Base-by-base conservation (phyloP, 208 protist species). In the Acanthamoeba lenticulata region DNA sequence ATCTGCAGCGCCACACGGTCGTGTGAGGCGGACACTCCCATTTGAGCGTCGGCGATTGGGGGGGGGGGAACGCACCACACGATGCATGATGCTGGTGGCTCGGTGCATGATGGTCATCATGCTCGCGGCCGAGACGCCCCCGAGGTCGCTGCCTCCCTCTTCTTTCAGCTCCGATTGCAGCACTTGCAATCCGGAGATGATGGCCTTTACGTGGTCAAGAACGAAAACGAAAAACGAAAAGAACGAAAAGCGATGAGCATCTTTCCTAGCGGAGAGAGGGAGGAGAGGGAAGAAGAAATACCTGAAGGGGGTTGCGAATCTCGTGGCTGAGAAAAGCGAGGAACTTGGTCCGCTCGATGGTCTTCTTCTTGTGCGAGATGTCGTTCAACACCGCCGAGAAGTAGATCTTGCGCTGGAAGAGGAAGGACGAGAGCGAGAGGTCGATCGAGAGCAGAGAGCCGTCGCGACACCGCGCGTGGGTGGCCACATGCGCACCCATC, bases 321-420 rank as follows among this genome's bases (percentile, higher is more conserved):
- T 85, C 74, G n/a, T 85, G 74, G 45, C 44, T 57, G 74, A 85
- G 74, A 34, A 85, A 85, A 19, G 74, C 74, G 45, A 85, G 74
- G 29, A 85, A 85, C 21, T 85, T 85, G 45, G 44, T 85, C 34
- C 45, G 40, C 19, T 85, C 74, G 24, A 55, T 1, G n/a, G 29
- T 13, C 24, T 85, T 85, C 45, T 85, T 85, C 74, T 85, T 85
- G 2, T 85, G 74, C 4, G 74, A 57, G 45, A 55, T 85, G 74
- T 85, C 74, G 74, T n/a, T 85, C 24, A 85, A 55, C 27, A 85
- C 45, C 19, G 74, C 74, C 6, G 74, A 57, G 45, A 85, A 85
- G 29, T 85, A 85, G 27, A 29, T 13, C 74, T 49, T 85, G 40
- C 45, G 74, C 24, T 36, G 36, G 45, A 85, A 85, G 38, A 85